Evolutionary conservation across 78 protist species (phyloP), one percentile per base, ranked within the genome.

Genomic region (Dictyostelium capitatum): DNA sequence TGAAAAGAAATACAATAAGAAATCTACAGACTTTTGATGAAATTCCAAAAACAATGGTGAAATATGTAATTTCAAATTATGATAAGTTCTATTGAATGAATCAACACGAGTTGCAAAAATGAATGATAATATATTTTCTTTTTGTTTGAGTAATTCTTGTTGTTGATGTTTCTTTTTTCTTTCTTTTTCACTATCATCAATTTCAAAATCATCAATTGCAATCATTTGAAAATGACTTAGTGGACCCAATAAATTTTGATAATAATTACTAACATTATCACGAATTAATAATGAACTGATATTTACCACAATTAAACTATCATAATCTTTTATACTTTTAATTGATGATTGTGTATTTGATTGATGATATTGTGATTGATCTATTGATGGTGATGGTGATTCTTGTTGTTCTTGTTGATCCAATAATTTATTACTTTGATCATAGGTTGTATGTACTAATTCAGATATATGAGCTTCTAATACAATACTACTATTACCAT

Each of bases 181-280:
- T 46, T 53, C 69, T 17, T 54, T 46, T 30, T 28, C 32, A 30
- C 69, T 53, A 46, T 74, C 54, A 54, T 85, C 57, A 32, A 43
- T 64, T 53, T 78, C 83, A 72, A 72, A 72, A 19, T 78, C 83
- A 32, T 53, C 69, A 4, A 78, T 53, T 28, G 37, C 54, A 25
- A 78, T 46, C 51, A 78, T 78, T 46, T 78, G 59, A 6, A 32
- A 59, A 57, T 51, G 43, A 20, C 83, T 56, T 14, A 85, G 30
- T 28, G 92, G 92, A 14, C 82, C 92, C n/a, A 85, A 77, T 23
- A 85, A 7, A 41, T 85, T 77, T 62, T 77, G 56, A 54, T 32
- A 78, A 50, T 77, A 85, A 6, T 79, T 79, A n/a, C 83, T 75
- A n/a, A 85, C 72, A 25, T 64, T 73, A 14, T 85, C 92, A 15